A percentile compares a stretch with the other conserved stretches of the same genome.
phyloP scores from a whole-genome alignment of 805 yeast species.

The Lipomyces lipofer region DNA sequence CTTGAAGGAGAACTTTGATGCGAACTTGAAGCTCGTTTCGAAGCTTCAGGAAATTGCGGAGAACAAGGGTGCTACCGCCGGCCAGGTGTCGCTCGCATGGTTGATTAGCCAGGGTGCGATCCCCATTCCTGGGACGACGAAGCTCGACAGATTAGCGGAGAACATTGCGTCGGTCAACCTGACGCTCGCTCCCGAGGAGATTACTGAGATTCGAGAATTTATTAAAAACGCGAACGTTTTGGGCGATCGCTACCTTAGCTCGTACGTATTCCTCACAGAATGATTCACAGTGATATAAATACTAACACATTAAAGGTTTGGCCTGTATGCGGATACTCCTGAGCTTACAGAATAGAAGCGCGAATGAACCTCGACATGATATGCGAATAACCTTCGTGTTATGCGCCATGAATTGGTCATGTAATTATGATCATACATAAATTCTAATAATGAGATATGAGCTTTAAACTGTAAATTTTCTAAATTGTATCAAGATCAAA shows the following conservation, averaged over 20 bases:
- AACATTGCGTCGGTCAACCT: conserved; percentile 46
- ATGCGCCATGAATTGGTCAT: too few relatives aligned
- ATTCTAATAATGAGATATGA: too few relatives aligned
- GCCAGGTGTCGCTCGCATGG: conserved; percentile 76
- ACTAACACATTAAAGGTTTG: background rate
- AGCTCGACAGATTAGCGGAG: conserved; percentile 57
- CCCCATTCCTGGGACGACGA: conserved; percentile 81
- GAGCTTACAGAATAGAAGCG: background rate
- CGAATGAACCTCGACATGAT: too few relatives aligned
- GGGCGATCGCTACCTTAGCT: conserved; percentile 25
- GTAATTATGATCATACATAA: too few relatives aligned
- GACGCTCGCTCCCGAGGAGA: conserved; percentile 18
- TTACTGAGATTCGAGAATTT: conserved; percentile 16
- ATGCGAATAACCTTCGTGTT: too few relatives aligned
- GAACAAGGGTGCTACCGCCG: conserved; percentile 49
- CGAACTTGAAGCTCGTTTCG: conserved; percentile 54
- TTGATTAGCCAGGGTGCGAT: conserved; percentile 52
- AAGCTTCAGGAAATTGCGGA: conserved; percentile 54
- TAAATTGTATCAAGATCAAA: too few relatives aligned
- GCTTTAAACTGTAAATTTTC: too few relatives aligned
- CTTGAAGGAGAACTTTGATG: conserved; percentile 53
- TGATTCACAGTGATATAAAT: background rate
- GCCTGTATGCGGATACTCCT: background rate
- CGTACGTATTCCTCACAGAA: background rate
- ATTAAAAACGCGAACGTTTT: conserved; percentile 23